A percentile compares a stretch with the other conserved stretches of the same genome.
Conservation (phyloP, 768 basidiomycete species). For the Boletellus emodensis region DNA sequence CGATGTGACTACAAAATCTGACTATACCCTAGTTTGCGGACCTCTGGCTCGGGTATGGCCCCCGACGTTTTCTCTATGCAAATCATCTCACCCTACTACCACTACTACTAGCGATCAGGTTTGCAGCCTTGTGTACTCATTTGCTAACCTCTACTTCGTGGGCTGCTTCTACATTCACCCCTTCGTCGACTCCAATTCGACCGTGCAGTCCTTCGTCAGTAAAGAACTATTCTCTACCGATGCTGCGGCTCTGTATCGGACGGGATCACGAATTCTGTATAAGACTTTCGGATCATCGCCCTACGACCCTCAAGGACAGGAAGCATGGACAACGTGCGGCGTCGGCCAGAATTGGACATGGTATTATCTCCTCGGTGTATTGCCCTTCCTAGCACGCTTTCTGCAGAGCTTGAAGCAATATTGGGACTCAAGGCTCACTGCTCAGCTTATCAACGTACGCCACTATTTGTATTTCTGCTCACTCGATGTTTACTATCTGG, state of each 20-base stretch:
- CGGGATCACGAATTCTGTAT: background rate
- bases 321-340: constrained; percentile 42
- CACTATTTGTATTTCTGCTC: background rate
- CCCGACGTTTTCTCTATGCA: background rate
- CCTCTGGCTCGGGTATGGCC: constrained; percentile 81
- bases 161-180: constrained; percentile 60
- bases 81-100: constrained; percentile 5
- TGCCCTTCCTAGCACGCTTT: constrained; percentile 76
- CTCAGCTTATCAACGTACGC: constrained; percentile 85
- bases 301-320: constrained; percentile 36
- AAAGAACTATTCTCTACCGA: background rate
- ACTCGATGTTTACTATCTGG: background rate
- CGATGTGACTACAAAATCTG: constrained; percentile 1
- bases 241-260: background rate
- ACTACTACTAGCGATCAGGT: constrained; percentile 61
- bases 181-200: background rate
- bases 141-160: constrained; percentile 71
- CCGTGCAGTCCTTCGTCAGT: no score
- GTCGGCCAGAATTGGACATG: constrained; percentile 53
- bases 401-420: constrained; percentile 89
- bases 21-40: constrained; percentile 58
- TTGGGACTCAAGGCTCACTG: constrained; percentile 63
- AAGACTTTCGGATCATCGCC: constrained; percentile 3
- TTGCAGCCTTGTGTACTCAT: constrained; percentile 72
- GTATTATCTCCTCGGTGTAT: constrained; percentile 51